Percentiles rank a stretch among this genome's conserved stretches.
phyloP scores from a whole-genome alignment of 345 rosid genomes.

The Lepidium sativum region DNA sequence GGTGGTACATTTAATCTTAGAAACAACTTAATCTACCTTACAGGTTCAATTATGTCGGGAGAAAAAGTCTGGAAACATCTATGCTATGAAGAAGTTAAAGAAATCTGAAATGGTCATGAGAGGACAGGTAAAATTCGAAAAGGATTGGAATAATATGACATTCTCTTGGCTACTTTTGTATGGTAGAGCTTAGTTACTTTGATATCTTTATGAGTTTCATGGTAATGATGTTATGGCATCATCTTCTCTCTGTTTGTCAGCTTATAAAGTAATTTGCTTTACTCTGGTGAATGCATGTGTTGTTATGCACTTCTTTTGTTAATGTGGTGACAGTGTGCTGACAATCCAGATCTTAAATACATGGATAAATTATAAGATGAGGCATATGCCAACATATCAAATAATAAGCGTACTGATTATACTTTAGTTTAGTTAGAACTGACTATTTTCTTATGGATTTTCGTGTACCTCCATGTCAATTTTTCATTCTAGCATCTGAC shows the following conservation, averaged over 20 bases:
- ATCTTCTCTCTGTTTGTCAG: background rate
- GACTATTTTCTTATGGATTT: background rate
- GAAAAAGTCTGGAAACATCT: conserved; percentile 92
- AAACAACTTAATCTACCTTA: conserved; percentile 3
- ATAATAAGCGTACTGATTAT: background rate
- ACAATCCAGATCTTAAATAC: background rate
- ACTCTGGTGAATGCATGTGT: background rate
- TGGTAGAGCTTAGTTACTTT: background rate
- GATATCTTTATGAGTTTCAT: background rate
- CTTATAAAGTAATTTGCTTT: background rate
- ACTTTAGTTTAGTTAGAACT: background rate
- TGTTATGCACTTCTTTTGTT: background rate
- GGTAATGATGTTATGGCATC: background rate
- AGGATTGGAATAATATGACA: background rate
- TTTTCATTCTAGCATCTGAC: background rate
- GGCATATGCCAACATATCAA: background rate
- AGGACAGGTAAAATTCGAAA: conserved; percentile 67
- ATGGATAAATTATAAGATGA: background rate
- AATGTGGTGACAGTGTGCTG: background rate
- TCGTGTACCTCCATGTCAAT: background rate
- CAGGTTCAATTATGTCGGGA: conserved; percentile 89
- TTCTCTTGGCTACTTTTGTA: background rate
- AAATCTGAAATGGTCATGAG: conserved; percentile 94
- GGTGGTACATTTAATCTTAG: background rate
- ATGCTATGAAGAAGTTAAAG: conserved; percentile 98